Base-by-base conservation (phyloP, 345 rosid species). In the Arabis alpina region DNA sequence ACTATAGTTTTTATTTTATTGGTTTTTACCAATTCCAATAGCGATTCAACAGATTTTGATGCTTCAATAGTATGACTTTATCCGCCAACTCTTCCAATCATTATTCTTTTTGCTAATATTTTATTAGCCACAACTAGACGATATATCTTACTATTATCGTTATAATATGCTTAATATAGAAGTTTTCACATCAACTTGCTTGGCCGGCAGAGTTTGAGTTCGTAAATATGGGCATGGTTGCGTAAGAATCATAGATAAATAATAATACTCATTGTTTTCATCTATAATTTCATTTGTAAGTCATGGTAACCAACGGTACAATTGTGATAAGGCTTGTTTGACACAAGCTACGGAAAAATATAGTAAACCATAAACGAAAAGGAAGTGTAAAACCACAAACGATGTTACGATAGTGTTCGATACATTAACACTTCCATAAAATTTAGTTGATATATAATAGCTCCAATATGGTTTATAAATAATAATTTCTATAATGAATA, bases 41-140 rank as follows among this genome's bases (percentile, higher is more conserved):
- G 37, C 66, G 39, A 19, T 49, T 64, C 66, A 51, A 23, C 68
- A 52, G 39, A 60, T 42, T 58, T 59, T 51, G 49, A 74, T 59
- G 61, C 55, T 57, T 49, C 61, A 3, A 30, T 39, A 66, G 37
- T 40, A 66, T 36, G 72, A 66, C 62, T 60, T 74, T 74, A 74
- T 67, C 68, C 73, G 68, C 66, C 78, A 74, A 67, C 43, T 58
- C 61, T 52, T 74, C 63, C 72, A 58, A 50, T 59, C 77, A 66
- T 57, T 48, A 39, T 57, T 30, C 52, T 16, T 48, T 36, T 64
- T 64, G 56, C 65, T 56, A 64, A 40, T 55, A 28, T 56, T 25
- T 16, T 39, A 55, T 6, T 16, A 64, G 36, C 14, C 65, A 56
- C 65, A 14, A 5, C 65, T 23, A 7, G 23, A 54, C 14, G 52